Evolutionary conservation across 148 eudicot species (phyloP).

Genomic region (Cornus kousa): DNA sequence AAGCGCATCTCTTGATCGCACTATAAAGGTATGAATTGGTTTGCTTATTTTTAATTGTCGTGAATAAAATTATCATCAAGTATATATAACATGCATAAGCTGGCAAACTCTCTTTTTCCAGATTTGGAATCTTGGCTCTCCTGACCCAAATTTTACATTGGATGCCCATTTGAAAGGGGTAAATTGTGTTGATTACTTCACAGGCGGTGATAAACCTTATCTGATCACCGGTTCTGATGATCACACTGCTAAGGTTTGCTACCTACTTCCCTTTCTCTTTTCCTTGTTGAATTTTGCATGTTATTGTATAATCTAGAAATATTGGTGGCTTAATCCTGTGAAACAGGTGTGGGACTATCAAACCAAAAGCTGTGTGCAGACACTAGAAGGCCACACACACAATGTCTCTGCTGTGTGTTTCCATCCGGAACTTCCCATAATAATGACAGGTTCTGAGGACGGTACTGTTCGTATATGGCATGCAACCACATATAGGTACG

Average conservation of each 20-base stretch:
- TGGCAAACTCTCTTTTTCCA: conserved; percentile 12
- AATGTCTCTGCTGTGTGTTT: conserved; percentile 63
- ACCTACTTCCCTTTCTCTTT: not conserved
- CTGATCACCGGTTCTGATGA: conserved; percentile 84
- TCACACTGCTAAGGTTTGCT: conserved; percentile 63
- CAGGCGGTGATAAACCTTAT: conserved; percentile 66
- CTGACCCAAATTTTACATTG: conserved; percentile 65
- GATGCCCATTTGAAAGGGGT: conserved; percentile 83
- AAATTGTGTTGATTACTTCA: conserved; percentile 74
- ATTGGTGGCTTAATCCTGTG: not conserved
- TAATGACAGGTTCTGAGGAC: conserved; percentile 66
- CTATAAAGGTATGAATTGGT: conserved; percentile 44
- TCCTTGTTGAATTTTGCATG: not conserved
- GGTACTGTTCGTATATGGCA: conserved; percentile 68
- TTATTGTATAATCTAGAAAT: not conserved
- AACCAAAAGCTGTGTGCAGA: conserved; percentile 61
- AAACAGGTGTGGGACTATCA: conserved; percentile 72
- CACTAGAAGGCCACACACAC: conserved; percentile 68
- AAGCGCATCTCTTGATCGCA: conserved; percentile 75
- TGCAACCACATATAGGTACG: conserved; percentile 56
- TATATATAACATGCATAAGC: not conserved
- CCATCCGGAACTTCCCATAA: conserved; percentile 63
- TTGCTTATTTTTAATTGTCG: not conserved
- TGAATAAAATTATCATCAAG: not conserved
- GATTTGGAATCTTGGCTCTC: conserved; percentile 83